Percentiles rank a stretch among this genome's conserved stretches.
Conservation (phyloP, 495 filamentous ascomycete genomes). For the Xylaria venustula region DNA sequence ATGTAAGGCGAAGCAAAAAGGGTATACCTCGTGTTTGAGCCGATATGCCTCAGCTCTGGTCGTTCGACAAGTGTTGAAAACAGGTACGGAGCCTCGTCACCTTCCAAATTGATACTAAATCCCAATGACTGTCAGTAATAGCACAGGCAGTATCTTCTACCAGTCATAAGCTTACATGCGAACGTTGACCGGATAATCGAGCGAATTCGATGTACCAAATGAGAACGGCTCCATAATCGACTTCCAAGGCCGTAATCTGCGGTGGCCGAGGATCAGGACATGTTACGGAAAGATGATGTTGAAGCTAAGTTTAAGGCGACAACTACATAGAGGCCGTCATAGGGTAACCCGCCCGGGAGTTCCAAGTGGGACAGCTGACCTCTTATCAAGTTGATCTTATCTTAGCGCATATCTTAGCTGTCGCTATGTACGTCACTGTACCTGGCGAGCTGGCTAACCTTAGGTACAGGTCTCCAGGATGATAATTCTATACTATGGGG, state of each 20-base stretch:
- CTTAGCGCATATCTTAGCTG: too few relatives aligned
- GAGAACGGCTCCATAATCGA: constrained; percentile 84
- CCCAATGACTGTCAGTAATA: constrained; percentile 9
- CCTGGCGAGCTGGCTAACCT: too few relatives aligned
- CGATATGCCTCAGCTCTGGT: constrained; percentile 79
- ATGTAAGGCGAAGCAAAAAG: background rate
- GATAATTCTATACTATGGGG: too few relatives aligned
- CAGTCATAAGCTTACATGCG: constrained; percentile 67
- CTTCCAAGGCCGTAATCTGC: background rate
- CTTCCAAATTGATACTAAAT: constrained; percentile 78
- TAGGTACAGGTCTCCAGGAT: too few relatives aligned
- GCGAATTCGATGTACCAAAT: constrained; percentile 80
- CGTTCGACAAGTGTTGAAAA: constrained; percentile 75
- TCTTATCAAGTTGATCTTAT: background rate
- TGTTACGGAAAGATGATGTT: background rate
- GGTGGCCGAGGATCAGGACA: background rate
- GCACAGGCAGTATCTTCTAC: background rate
- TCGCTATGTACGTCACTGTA: too few relatives aligned
- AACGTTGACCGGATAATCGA: constrained; percentile 76
- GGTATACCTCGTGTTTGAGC: constrained; percentile 66
- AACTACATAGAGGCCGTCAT: too few relatives aligned
- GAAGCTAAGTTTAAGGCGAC: too few relatives aligned
- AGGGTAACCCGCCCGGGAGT: too few relatives aligned
- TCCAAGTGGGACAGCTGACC: background rate
- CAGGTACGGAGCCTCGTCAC: constrained; percentile 73